These are phyloP conservation scores for Podospora conica DNA, from an alignment of 495 filamentous ascomycete genomes.

Conservation along the genomic window DNA sequence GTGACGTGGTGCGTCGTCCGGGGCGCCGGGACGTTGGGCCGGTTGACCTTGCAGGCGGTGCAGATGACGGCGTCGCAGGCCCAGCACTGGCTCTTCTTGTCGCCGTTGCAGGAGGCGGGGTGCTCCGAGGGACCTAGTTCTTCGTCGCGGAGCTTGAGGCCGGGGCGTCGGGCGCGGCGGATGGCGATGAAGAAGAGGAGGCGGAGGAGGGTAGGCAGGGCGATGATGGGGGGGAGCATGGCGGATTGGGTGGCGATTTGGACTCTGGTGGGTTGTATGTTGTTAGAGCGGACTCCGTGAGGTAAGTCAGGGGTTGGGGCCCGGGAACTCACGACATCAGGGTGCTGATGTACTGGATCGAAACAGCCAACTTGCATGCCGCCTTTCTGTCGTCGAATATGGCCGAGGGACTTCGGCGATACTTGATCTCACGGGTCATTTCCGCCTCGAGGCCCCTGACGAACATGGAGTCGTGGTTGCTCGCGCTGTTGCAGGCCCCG, in stretches of 20 bases:
- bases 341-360: background rate
- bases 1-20: conserved; percentile 6
- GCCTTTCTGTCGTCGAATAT: background rate
- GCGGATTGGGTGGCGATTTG: background rate
- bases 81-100: conserved; percentile 8
- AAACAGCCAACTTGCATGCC: background rate
- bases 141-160: background rate
- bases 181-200: background rate
- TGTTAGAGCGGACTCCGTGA: background rate
- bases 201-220: background rate
- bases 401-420: background rate
- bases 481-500: background rate
- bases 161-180: background rate
- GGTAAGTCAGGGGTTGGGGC: background rate
- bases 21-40: background rate
- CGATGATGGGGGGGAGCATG: background rate
- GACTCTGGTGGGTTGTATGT: background rate
- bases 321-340: background rate
- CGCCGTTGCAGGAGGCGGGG: background rate
- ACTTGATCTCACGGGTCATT: background rate
- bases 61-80: conserved; percentile 5
- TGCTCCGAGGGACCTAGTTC: background rate
- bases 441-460: background rate
- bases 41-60: background rate
- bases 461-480: background rate